These are phyloP conservation scores for Daldinia loculata DNA, from an alignment of 495 filamentous ascomycete genomes.

Conservation along the genomic window DNA sequence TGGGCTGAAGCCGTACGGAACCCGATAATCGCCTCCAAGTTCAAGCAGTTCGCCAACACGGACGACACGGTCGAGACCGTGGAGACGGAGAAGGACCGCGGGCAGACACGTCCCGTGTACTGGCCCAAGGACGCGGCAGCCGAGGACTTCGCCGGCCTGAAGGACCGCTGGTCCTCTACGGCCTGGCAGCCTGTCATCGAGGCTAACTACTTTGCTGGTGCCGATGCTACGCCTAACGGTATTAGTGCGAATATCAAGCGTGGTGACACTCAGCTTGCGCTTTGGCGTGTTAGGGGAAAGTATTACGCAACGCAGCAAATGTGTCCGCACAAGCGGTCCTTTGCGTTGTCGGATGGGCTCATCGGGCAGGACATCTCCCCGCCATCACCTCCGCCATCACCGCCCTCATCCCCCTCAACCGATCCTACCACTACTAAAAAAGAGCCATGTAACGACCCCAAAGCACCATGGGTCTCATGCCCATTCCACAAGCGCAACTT, in stretches of 20 bases:
- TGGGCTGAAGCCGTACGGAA: slow-evolving; percentile 87
- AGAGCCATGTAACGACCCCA: slow-evolving; percentile 43
- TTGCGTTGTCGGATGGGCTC: slow-evolving; percentile 86
- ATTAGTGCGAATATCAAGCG: slow-evolving; percentile 79
- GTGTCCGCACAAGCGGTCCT: slow-evolving; percentile 96
- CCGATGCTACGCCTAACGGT: slow-evolving; percentile 72
- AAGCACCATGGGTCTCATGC: slow-evolving; percentile 84
- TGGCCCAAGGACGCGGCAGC: slow-evolving; percentile 77
- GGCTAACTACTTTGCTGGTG: slow-evolving; percentile 72
- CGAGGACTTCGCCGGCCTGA: slow-evolving; percentile 74
- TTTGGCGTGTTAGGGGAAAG: slow-evolving; percentile 85
- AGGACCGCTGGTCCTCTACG: slow-evolving; percentile 74
- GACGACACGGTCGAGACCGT: slow-evolving; percentile 72
- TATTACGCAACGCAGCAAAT: slow-evolving; percentile 97
- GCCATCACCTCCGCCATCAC: slow-evolving; percentile 43
- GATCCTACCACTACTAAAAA: neutral
- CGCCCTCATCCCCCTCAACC: slow-evolving; percentile 54
- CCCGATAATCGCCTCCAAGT: slow-evolving; percentile 73
- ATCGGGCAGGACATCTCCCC: slow-evolving; percentile 74
- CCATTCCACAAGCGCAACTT: slow-evolving; percentile 95
- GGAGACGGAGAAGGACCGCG: slow-evolving; percentile 77
- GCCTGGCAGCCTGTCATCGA: slow-evolving; percentile 88
- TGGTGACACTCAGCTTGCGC: slow-evolving; percentile 89
- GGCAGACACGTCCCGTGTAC: slow-evolving; percentile 79
- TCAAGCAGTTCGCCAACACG: slow-evolving; percentile 91